Evolutionary conservation across 2,329 filamentous ascomycete genomes (phyloP).

Genomic region (Cercospora zeina): DNA sequence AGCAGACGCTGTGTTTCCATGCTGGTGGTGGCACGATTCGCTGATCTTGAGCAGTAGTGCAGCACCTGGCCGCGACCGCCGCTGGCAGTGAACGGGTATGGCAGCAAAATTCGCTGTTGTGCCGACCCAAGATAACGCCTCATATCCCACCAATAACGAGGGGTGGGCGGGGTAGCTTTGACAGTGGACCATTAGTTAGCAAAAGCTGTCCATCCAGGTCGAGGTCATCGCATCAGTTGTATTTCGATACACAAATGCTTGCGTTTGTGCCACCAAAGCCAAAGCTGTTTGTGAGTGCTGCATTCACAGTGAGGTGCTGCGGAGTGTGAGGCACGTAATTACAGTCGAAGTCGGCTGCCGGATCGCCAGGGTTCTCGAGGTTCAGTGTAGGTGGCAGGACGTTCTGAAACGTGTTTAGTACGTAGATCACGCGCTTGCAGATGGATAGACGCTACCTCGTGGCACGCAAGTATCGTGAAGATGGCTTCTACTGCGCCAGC

Average conservation of each 20-base stretch:
- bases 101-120: background rate
- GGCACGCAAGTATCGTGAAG: slow-evolving; percentile 76
- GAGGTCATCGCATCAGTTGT: slow-evolving; percentile 18
- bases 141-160: background rate
- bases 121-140: slow-evolving; percentile 5
- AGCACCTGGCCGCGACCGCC: background rate
- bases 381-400: slow-evolving; percentile 85
- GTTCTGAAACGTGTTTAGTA: slow-evolving; percentile 55
- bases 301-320: slow-evolving; percentile 68
- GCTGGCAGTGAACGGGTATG: background rate
- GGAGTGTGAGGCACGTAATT: slow-evolving; percentile 77
- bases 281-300: slow-evolving; percentile 91
- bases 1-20: slow-evolving; percentile 11
- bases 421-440: background rate
- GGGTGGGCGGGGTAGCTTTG: slow-evolving; percentile 24
- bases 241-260: slow-evolving; percentile 71
- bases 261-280: slow-evolving; percentile 97
- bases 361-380: slow-evolving; percentile 61
- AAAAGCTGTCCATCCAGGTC: slow-evolving; percentile 3
- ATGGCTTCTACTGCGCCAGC: slow-evolving; percentile 88
- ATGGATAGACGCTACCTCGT: slow-evolving; percentile 63
- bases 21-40: background rate
- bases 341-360: slow-evolving; percentile 68
- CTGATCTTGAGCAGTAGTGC: background rate
- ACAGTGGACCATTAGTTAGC: background rate